These are phyloP conservation scores for Psidium friedrichsthalianum DNA, from an alignment of 345 rosid species.

Conservation along the genomic window DNA sequence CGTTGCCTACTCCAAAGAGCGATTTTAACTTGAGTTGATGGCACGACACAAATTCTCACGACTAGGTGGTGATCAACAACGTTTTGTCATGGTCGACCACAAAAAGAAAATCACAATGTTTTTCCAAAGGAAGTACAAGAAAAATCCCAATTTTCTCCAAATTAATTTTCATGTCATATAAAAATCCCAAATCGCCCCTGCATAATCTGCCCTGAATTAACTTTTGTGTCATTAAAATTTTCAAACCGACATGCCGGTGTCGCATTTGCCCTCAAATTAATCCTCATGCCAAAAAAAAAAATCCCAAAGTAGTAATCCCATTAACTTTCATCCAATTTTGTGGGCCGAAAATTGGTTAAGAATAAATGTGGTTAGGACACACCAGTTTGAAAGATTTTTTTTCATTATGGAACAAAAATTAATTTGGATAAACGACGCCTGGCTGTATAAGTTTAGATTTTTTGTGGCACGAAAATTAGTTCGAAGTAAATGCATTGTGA, in stretches of 20 bases:
- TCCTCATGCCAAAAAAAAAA: not conserved
- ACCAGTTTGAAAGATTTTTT: too few species aligned
- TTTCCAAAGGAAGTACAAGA: not conserved
- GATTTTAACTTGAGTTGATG: not conserved
- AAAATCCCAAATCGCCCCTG: fast-evolving
- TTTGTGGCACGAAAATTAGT: too few species aligned
- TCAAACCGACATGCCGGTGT: not conserved
- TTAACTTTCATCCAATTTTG: not conserved
- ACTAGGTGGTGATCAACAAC: not conserved
- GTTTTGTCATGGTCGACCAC: not conserved
- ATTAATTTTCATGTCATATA: fast-evolving
- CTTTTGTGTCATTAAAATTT: fast-evolving
- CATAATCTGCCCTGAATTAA: not conserved
- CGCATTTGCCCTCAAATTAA: not conserved
- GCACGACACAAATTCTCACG: not conserved
- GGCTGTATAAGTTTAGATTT: too few species aligned
- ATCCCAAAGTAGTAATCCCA: not conserved
- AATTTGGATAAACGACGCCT: too few species aligned
- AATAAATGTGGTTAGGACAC: not conserved
- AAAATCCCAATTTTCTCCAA: not conserved
- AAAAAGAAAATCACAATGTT: not conserved
- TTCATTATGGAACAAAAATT: too few species aligned
- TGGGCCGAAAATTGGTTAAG: fast-evolving
- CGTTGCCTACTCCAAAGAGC: not conserved
- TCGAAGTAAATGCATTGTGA: too few species aligned